Percentiles rank a stretch among this genome's conserved stretches.
These are phyloP conservation scores for Hypomontagnella monticulosa DNA, from an alignment of 495 filamentous ascomycete genomes.

Conservation along the genomic window DNA sequence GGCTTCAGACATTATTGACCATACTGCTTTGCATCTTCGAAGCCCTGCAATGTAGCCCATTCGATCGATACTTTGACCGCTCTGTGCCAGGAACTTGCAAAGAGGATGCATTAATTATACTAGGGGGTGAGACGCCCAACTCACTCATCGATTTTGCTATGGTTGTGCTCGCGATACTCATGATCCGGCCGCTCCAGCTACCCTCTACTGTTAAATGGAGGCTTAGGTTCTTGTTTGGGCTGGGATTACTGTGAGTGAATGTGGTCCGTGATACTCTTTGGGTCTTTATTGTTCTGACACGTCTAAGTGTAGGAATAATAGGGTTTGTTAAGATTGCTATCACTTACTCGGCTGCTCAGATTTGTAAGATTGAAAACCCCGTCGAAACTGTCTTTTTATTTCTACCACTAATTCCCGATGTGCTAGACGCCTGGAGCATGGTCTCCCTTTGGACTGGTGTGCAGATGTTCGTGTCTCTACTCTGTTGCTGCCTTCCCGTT, in stretches of 20 bases:
- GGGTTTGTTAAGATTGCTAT: too few species aligned
- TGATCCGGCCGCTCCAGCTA: slow-evolving; percentile 14
- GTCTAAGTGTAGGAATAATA: too few species aligned
- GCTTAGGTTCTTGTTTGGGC: slow-evolving; percentile 18
- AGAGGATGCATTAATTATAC: background rate
- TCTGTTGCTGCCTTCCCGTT: too few species aligned
- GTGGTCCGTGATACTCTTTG: too few species aligned
- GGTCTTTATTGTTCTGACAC: too few species aligned
- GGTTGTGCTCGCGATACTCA: slow-evolving; percentile 15
- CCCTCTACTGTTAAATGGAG: slow-evolving; percentile 24
- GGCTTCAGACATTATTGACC: background rate
- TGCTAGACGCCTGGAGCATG: too few species aligned
- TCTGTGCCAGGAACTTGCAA: background rate
- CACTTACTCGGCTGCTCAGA: too few species aligned
- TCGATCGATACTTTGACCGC: slow-evolving; percentile 8
- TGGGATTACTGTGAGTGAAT: slow-evolving; percentile 30
- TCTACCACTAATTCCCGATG: too few species aligned
- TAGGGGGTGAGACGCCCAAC: slow-evolving; percentile 18
- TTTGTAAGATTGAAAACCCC: too few species aligned
- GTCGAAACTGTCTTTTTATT: too few species aligned
- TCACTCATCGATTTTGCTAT: slow-evolving; percentile 34
- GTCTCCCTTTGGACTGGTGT: too few species aligned
- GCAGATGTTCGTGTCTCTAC: too few species aligned
- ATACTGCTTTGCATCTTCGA: background rate
- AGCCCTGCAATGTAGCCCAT: slow-evolving; percentile 13